Evolutionary conservation across 2,329 filamentous ascomycete species (phyloP).

Genomic region (Aspergillus pseudonomiae): DNA sequence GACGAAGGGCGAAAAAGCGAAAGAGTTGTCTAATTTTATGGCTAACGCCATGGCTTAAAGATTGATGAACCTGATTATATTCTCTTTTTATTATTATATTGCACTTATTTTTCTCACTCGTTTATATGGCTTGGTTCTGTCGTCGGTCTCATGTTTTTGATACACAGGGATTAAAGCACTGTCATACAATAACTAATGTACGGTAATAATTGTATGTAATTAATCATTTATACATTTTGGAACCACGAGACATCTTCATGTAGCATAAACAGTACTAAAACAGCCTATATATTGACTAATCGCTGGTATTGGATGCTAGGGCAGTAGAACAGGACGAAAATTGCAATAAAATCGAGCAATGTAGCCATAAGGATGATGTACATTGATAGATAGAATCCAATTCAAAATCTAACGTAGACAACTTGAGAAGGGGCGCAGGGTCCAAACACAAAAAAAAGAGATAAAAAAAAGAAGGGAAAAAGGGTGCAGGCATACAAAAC

Average conservation of each 20-base stretch:
- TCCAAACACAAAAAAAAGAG: not conserved
- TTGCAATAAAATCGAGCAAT: not conserved
- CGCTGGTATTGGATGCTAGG: not conserved
- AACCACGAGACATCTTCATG: not conserved
- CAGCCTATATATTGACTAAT: not conserved
- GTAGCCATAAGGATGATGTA: not conserved
- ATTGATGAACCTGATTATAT: not conserved
- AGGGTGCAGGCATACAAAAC: slow-evolving; percentile 12
- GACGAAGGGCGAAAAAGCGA: slow-evolving; percentile 30
- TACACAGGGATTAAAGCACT: not conserved
- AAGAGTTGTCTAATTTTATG: slow-evolving; percentile 35
- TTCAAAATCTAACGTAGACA: not conserved
- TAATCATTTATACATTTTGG: not conserved
- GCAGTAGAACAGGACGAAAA: not conserved
- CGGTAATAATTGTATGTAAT: not conserved
- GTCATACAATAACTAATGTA: not conserved
- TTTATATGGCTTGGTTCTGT: not conserved
- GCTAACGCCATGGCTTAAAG: slow-evolving; percentile 27
- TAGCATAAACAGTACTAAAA: not conserved
- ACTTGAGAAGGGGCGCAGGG: not conserved
- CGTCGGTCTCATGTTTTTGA: not conserved
- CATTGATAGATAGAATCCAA: not conserved
- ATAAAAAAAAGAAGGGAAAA: slow-evolving; percentile 4
- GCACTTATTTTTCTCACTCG: slow-evolving; percentile 9
- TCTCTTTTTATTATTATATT: slow-evolving; percentile 4